Evolutionary conservation across 2,329 filamentous ascomycete species (phyloP).

Genomic region (Aspergillus ruber): DNA sequence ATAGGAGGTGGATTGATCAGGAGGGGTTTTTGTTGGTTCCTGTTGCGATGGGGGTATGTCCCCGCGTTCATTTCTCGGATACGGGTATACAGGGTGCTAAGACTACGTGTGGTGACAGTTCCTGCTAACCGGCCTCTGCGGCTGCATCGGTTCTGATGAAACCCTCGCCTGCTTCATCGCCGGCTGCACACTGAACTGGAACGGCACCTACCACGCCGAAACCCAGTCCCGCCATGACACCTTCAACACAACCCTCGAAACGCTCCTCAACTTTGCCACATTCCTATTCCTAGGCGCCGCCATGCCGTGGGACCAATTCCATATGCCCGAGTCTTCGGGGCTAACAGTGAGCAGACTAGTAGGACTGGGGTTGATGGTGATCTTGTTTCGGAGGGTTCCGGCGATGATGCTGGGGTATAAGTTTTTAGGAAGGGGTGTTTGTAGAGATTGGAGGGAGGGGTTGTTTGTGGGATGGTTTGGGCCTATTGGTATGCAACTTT

Average conservation of each 20-base stretch:
- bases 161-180: constrained; percentile 57
- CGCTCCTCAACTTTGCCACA: constrained; percentile 54
- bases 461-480: constrained; percentile 56
- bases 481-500: no score
- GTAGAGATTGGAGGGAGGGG: constrained; percentile 52
- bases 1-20: constrained; percentile 49
- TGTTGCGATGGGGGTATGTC: constrained; percentile 42
- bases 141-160: constrained; percentile 54
- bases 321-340: constrained; percentile 48
- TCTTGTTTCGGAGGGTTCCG: constrained; percentile 53
- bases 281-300: constrained; percentile 55
- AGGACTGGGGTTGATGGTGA: constrained; percentile 47
- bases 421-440: constrained; percentile 46
- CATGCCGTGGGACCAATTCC: constrained; percentile 52
- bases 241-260: constrained; percentile 54
- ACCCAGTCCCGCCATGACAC: constrained; percentile 53
- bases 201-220: constrained; percentile 54
- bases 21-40: constrained; percentile 51
- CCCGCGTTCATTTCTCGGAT: background rate
- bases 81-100: no score
- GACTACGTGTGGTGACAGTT: constrained; percentile 37
- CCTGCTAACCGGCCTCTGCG: constrained; percentile 53
- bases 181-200: constrained; percentile 56
- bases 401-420: constrained; percentile 50
- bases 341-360: constrained; percentile 48